Percentiles rank a stretch among this genome's conserved stretches.
phyloP scores from a whole-genome alignment of 2,329 filamentous ascomycete genomes.

The Aschersonia sp. region DNA sequence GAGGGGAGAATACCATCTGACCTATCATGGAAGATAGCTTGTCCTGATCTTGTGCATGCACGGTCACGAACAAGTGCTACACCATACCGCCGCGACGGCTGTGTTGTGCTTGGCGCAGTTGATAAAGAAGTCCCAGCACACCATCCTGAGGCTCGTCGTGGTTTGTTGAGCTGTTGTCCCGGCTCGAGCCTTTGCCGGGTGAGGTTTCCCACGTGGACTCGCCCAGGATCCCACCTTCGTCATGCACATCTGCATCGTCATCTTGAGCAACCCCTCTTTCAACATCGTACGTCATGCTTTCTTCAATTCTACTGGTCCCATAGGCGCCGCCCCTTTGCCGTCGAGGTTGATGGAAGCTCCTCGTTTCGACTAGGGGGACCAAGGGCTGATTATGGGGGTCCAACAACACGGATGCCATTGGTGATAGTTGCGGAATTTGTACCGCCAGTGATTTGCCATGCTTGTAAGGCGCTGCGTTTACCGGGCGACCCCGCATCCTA shows the following conservation, averaged over 20 bases:
- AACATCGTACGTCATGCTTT: slow-evolving; percentile 4
- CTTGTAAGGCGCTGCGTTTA: not conserved
- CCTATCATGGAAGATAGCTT: not conserved
- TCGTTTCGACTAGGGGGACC: slow-evolving; percentile 26
- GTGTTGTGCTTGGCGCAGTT: slow-evolving; percentile 42
- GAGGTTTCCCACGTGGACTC: slow-evolving; percentile 47
- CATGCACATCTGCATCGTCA: slow-evolving; percentile 39
- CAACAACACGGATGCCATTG: slow-evolving; percentile 58
- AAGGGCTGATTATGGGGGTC: slow-evolving; percentile 63
- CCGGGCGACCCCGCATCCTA: slow-evolving; percentile 19
- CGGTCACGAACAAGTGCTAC: not conserved
- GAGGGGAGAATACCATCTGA: too few species aligned
- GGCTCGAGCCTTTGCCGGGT: slow-evolving; percentile 32
- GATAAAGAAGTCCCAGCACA: slow-evolving; percentile 42
- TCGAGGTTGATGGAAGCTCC: slow-evolving; percentile 31
- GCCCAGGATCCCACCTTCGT: slow-evolving; percentile 33
- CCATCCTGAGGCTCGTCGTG: slow-evolving; percentile 34
- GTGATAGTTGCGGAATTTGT: slow-evolving; percentile 37
- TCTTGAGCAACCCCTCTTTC: slow-evolving; percentile 20
- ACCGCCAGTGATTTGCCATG: slow-evolving; percentile 15
- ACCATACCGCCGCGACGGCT: slow-evolving; percentile 29
- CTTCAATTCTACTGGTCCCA: slow-evolving; percentile 29
- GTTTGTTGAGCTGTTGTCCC: slow-evolving; percentile 34
- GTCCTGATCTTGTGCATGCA: not conserved
- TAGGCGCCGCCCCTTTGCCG: slow-evolving; percentile 29